Conservation (phyloP, 129 eudicot species). For the Artemisia argyi region DNA sequence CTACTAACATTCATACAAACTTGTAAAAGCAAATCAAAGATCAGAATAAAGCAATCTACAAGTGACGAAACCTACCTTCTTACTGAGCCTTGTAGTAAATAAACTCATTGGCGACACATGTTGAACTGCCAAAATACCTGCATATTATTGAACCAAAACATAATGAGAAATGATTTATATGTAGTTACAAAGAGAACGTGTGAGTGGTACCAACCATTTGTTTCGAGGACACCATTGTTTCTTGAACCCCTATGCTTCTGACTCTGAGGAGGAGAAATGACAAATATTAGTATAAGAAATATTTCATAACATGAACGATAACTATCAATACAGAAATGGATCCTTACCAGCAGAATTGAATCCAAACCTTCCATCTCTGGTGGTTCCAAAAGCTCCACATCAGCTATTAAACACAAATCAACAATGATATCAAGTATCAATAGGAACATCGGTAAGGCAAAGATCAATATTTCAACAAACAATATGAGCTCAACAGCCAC, state of each 20-base stretch:
- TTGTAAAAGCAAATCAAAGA: not conserved
- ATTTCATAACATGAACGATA: slow-evolving; percentile 2
- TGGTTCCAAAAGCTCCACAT: slow-evolving; percentile 48
- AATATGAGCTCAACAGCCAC: not conserved
- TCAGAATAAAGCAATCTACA: slow-evolving; percentile 4
- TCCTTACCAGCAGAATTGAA: slow-evolving; percentile 58
- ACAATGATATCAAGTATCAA: not conserved
- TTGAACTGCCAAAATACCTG: slow-evolving; percentile 46
- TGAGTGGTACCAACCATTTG: slow-evolving; percentile 53
- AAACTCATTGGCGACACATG: slow-evolving; percentile 36
- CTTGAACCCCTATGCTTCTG: slow-evolving; percentile 48
- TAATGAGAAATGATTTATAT: not conserved
- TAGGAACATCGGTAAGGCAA: not conserved
- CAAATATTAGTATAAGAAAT: slow-evolving; percentile 13
- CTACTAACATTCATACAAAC: not conserved
- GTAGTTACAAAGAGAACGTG: not conserved
- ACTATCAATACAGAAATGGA: not conserved
- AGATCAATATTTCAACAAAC: not conserved
- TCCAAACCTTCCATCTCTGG: slow-evolving; percentile 84
- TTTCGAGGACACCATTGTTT: slow-evolving; percentile 39
- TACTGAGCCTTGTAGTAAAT: slow-evolving; percentile 49
- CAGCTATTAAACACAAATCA: slow-evolving; percentile 28
- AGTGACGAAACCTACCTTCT: slow-evolving; percentile 45
- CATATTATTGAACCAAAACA: slow-evolving; percentile 12
- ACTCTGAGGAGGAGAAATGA: not conserved